phyloP scores from a whole-genome alignment of 371 early-diverging fungal species.

The Mucor mucedo region DNA sequence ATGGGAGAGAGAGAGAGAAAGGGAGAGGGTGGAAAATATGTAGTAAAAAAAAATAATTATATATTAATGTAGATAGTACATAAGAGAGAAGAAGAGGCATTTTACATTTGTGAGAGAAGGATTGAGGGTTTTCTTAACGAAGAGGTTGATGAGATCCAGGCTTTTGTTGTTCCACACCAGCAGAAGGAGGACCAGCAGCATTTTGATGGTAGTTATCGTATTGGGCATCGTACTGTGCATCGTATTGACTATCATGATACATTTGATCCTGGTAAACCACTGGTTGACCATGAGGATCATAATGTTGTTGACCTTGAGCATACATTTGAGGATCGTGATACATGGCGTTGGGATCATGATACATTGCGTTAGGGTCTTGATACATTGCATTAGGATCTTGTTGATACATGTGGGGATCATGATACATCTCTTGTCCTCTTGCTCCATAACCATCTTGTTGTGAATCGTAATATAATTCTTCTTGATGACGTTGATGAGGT shows the following conservation, averaged over 20 bases:
- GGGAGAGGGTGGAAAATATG: not conserved
- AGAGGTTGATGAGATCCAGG: not conserved
- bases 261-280: constrained; percentile 10
- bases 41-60: not conserved
- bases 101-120: not conserved
- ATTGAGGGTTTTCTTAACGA: not conserved
- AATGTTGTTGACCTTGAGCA: not conserved
- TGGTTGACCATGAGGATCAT: constrained; percentile 2
- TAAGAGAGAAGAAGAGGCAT: too few relatives aligned
- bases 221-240: not conserved
- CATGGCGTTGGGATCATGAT: constrained; percentile 12
- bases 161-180: not conserved
- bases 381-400: constrained; percentile 16
- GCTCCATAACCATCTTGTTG: not conserved
- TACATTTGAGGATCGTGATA: constrained; percentile 19
- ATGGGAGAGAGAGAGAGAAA: not conserved
- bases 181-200: not conserved
- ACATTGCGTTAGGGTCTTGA: constrained; percentile 15
- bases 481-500: constrained; percentile 10
- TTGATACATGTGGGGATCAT: constrained; percentile 22
- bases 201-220: constrained; percentile 13
- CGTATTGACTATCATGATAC: constrained; percentile 3
- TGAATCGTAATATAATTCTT: constrained; percentile 10
- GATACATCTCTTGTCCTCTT: not conserved
- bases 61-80: too few relatives aligned